Conservation (phyloP, 768 basidiomycete species). For the Suillus weaverae region DNA sequence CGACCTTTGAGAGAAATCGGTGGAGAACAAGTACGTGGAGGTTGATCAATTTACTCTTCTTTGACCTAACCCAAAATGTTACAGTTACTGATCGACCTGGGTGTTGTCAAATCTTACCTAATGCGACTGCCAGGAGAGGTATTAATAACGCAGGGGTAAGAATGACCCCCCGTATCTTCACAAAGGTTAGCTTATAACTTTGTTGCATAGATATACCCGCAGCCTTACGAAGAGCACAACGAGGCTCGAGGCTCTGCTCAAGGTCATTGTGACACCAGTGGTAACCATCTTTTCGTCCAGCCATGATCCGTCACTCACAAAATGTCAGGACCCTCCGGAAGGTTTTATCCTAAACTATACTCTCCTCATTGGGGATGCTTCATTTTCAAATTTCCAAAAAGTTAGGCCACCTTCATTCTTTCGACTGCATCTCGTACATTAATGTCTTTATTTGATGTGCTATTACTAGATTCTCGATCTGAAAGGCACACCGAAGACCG, state of each 20-base stretch:
- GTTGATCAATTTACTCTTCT: background rate
- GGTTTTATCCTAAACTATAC: constrained; percentile 97
- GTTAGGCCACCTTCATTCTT: constrained; percentile 35
- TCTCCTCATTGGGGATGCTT: constrained; percentile 89
- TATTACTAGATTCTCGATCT: constrained; percentile 79
- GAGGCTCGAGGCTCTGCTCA: constrained; percentile 86
- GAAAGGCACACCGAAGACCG: constrained; percentile 84
- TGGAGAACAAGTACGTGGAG: constrained; percentile 77
- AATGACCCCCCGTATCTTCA: constrained; percentile 2
- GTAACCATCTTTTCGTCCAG: constrained; percentile 43
- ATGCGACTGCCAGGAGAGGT: constrained; percentile 79
- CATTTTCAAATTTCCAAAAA: constrained; percentile 98
- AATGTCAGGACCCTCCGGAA: constrained; percentile 80
- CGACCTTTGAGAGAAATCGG: constrained; percentile 90
- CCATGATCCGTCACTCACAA: constrained; percentile 1
- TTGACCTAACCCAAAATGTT: constrained; percentile 13
- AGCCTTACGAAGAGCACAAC: constrained; percentile 79
- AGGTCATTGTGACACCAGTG: constrained; percentile 92
- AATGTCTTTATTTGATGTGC: background rate
- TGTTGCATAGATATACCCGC: constrained; percentile 66
- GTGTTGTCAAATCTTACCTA: constrained; percentile 80
- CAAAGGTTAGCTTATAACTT: constrained; percentile 15
- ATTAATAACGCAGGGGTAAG: constrained; percentile 55
- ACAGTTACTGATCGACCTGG: constrained; percentile 88
- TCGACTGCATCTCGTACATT: constrained; percentile 15